Conservation (phyloP, 1,284 basidiomycete species). For the Moniliella sp. region DNA sequence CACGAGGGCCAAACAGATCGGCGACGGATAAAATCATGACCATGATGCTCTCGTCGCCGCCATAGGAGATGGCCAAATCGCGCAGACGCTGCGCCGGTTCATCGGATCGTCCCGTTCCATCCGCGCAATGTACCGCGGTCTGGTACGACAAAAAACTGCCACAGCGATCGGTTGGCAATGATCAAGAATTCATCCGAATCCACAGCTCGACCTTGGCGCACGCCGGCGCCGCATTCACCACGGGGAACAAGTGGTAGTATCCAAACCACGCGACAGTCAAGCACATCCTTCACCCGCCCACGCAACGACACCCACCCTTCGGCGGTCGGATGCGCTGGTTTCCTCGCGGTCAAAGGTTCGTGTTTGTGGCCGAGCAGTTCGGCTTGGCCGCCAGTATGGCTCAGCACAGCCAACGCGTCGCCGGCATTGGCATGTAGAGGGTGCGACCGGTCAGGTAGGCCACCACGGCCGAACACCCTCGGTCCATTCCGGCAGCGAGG, state of each 20-base stretch:
- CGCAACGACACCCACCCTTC: conserved; percentile 93
- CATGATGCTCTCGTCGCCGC: conserved; percentile 79
- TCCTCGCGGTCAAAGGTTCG: conserved; percentile 69
- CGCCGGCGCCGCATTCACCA: conserved; percentile 71
- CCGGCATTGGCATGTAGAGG: conserved; percentile 80
- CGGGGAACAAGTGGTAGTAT: conserved; percentile 70
- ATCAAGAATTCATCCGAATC: conserved; percentile 91
- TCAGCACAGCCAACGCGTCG: conserved; percentile 68
- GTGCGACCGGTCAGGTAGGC: conserved; percentile 63
- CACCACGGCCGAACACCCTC: conserved; percentile 68
- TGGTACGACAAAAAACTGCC: conserved; percentile 87
- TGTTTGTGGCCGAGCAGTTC: conserved; percentile 59
- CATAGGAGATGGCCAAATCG: conserved; percentile 90
- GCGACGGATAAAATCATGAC: conserved; percentile 84
- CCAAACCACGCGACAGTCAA: conserved; percentile 85
- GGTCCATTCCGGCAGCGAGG: too few species aligned
- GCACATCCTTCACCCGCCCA: conserved; percentile 74
- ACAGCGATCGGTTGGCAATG: conserved; percentile 72
- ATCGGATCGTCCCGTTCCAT: conserved; percentile 64
- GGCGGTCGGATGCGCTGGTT: conserved; percentile 66
- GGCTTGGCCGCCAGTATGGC: conserved; percentile 52
- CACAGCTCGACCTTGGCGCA: conserved; percentile 50
- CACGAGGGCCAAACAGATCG: conserved; percentile 50
- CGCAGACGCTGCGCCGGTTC: conserved; percentile 91
- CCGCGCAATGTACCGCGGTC: conserved; percentile 85